Evolutionary conservation across 257 asterid species (phyloP), one percentile per base, ranked within the genome.

Genomic region (Forsythia suspensa): DNA sequence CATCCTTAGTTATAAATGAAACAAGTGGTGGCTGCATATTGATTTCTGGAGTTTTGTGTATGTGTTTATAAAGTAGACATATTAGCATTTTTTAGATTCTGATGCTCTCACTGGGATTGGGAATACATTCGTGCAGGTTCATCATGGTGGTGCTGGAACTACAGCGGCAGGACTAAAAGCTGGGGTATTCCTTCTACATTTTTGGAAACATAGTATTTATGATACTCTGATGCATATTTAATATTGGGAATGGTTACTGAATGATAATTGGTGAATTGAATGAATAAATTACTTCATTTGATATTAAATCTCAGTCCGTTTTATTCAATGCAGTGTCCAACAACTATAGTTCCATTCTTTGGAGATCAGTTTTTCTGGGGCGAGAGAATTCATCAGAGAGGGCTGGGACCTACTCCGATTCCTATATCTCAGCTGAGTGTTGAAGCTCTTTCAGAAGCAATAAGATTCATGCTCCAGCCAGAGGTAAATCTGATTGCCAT

Each of bases 291-390:
- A 61, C 38, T 24, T 21, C 5, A 61, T 61, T 61, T 9, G 69
- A 61, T 61, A 15, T 61, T 61, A 72, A 57, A 76, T 9, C 69
- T 39, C 4, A 13, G 51, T 76, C 15, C 13, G 2, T 21, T 57
- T 69, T 76, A 55, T 72, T 24, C 18, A 51, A 80, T 87, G 92
- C 92, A 96, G 99, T 96, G 99, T 80, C 99, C 99, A 18, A 96
- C 99, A 24, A 88, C 99, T 55, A 89, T 96, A 69, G 95, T 96
- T 66, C 99, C 99, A 1, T 96, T 96, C 87, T 96, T 96, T 12
- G 99, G 99, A 10, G 99, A 96, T 75, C 99, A 94, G 80, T 92
- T 92, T 77, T 96, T 96, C 88, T 96, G 98, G 99, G 99, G 98
- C 4, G 97, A 96, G 59, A 85, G 92, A 80, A 87, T 96, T 52